phyloP scores from a whole-genome alignment of 345 rosid species.

The Populus simonii region DNA sequence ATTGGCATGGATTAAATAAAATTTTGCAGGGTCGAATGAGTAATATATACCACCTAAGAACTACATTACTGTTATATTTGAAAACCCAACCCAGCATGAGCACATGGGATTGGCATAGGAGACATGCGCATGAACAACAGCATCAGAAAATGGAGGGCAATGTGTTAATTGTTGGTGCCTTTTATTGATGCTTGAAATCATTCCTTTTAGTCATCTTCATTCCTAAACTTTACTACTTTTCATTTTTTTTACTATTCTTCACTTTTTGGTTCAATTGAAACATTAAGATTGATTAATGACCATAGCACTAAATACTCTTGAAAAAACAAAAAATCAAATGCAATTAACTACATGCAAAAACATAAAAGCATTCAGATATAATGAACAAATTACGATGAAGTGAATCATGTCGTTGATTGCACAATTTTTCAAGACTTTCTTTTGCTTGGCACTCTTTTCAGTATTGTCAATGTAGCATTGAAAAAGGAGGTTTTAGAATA shows the following conservation, averaged over 20 bases:
- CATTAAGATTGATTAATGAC: no score
- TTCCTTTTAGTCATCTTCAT: no score
- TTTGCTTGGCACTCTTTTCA: background rate
- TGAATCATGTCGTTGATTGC: background rate
- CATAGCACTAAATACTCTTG: background rate
- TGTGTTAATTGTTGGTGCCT: no score
- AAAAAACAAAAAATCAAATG: background rate
- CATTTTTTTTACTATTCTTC: no score
- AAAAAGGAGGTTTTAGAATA: no score
- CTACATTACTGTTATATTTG: background rate
- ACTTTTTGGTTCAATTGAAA: no score
- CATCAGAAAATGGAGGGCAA: background rate
- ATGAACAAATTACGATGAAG: background rate
- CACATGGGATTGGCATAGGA: background rate
- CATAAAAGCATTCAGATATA: background rate
- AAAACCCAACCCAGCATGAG: background rate
- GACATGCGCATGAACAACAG: background rate
- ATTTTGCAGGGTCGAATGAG: background rate
- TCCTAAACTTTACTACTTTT: no score
- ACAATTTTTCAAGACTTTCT: background rate
- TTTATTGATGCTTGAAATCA: no score
- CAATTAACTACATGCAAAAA: background rate
- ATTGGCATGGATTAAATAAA: background rate
- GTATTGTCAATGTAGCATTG: no score
- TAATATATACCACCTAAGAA: background rate